Percentiles rank a stretch among this genome's conserved stretches.
Conservation (phyloP, 805 yeast species). For the Suhomyces prunicola region DNA sequence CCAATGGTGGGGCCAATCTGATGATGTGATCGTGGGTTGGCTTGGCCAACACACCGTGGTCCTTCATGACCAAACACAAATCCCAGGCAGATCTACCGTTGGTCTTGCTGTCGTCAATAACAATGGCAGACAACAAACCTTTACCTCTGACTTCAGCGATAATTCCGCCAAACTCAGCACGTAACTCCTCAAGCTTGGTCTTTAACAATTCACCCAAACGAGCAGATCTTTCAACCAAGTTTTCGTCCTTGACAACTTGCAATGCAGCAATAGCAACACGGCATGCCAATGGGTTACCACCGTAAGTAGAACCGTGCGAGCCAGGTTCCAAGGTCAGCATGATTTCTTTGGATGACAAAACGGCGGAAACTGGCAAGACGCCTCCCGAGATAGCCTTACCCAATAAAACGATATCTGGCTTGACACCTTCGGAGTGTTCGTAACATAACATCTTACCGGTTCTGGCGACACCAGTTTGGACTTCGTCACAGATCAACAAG, state of each 20-base stretch:
- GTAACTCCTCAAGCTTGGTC: constrained; percentile 52
- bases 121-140: constrained; percentile 88
- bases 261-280: constrained; percentile 92
- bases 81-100: constrained; percentile 96
- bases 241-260: constrained; percentile 84
- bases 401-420: constrained; percentile 84
- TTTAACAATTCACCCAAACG: constrained; percentile 70
- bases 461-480: constrained; percentile 96
- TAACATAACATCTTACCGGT: constrained; percentile 92
- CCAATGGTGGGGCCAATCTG: constrained; percentile 94
- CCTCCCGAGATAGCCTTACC: constrained; percentile 98
- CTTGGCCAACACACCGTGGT: constrained; percentile 86
- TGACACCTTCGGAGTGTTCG: constrained; percentile 74
- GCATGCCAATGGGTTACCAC: constrained; percentile 95
- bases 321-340: constrained; percentile 91
- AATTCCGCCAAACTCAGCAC: constrained; percentile 48
- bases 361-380: constrained; percentile 88
- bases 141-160: constrained; percentile 71
- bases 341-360: constrained; percentile 82
- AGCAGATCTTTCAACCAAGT: constrained; percentile 73
- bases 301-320: constrained; percentile 96
- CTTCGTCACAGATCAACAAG: constrained; percentile 90
- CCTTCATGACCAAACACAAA: constrained; percentile 83
- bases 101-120: constrained; percentile 78
- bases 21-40: constrained; percentile 96